Base-by-base conservation (phyloP, 352 stramenopile genomes). In the Phytophthora melonis region DNA sequence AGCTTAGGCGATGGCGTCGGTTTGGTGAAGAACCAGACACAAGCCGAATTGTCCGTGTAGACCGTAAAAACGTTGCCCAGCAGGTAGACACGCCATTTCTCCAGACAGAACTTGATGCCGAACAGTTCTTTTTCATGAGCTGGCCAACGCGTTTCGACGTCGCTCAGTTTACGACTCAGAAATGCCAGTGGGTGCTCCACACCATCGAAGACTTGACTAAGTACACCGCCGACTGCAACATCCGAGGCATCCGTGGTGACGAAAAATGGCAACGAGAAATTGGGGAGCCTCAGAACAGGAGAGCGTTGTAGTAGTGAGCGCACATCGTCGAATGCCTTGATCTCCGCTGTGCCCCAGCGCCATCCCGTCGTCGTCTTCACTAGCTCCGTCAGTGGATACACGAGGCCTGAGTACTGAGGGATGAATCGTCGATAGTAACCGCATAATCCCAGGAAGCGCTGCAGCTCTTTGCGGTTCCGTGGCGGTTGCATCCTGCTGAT, bases 231-330 rank as follows among this genome's bases (percentile, higher is more conserved):
- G 39, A 47, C 39, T n/a, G 39, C 39, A 14, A 47, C 39, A 47
- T 47, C 39, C 39, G 39, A 47, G 16, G 39, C 39, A 47, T n/a
- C 39, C 11, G 11, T 47, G 39, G 39, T n/a, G 39, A 47, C 39
- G 39, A 47, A 47, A 47, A 47, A n/a, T 47, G 39, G 39, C 39
- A 47, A n/a, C n/a, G n/a, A n/a, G n/a, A n/a, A n/a, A n/a, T n/a
- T n/a, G n/a, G n/a, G n/a, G n/a, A n/a, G 13, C 3, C 39, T 11
- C 16, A 47, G 39, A 47, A 47, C 39, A 47, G 39, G 39, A 47
- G 39, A 47, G 39, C 39, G 39, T 18, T 47, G 11, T 47, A 47
- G 11, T 11, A 47, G 39, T 18, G 39, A 14, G 7, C 39, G 39
- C 39, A 47, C 39, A 47, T 47, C 39, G 5, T 47, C 39, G 3